Conservation (phyloP, 495 filamentous ascomycete genomes). For the Neurospora hispaniola region DNA sequence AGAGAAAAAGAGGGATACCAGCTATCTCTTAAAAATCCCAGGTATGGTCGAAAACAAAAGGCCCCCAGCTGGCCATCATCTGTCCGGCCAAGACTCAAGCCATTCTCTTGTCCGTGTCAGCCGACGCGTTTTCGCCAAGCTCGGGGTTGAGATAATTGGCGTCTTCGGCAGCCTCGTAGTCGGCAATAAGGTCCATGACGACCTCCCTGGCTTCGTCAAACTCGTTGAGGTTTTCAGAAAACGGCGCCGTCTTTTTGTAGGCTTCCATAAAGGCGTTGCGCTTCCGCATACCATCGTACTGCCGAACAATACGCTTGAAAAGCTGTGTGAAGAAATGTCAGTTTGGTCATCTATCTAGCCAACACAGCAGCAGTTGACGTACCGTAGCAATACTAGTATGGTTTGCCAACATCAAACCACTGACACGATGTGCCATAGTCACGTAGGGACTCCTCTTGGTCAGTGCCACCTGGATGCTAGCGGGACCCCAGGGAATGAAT, state of each 20-base stretch:
- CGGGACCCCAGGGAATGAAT: conserved; percentile 99
- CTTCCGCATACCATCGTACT: conserved; percentile 87
- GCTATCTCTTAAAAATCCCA: not conserved
- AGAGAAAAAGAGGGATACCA: not conserved
- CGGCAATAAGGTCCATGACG: conserved; percentile 74
- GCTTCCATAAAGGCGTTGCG: conserved; percentile 92
- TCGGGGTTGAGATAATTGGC: conserved; percentile 74
- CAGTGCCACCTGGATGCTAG: conserved; percentile 91
- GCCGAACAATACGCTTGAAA: conserved; percentile 83
- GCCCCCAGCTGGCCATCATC: not conserved
- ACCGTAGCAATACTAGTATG: conserved; percentile 93
- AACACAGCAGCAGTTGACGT: conserved; percentile 14
- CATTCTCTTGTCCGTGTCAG: conserved; percentile 36
- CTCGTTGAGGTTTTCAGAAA: conserved; percentile 79
- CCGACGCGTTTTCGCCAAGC: conserved; percentile 36
- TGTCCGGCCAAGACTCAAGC: conserved; percentile 3
- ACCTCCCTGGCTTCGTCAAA: conserved; percentile 91
- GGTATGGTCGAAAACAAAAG: not conserved
- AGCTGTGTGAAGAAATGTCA: conserved; percentile 32
- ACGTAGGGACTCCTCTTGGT: conserved; percentile 96
- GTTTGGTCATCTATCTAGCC: not conserved
- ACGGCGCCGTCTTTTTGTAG: conserved; percentile 90
- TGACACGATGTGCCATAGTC: conserved; percentile 81
- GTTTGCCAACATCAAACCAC: conserved; percentile 94
- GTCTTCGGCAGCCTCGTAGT: conserved; percentile 93